These are phyloP conservation scores for Schizochytrium sp. DNA, from an alignment of 108 stramenopile species.

Conservation along the genomic window DNA sequence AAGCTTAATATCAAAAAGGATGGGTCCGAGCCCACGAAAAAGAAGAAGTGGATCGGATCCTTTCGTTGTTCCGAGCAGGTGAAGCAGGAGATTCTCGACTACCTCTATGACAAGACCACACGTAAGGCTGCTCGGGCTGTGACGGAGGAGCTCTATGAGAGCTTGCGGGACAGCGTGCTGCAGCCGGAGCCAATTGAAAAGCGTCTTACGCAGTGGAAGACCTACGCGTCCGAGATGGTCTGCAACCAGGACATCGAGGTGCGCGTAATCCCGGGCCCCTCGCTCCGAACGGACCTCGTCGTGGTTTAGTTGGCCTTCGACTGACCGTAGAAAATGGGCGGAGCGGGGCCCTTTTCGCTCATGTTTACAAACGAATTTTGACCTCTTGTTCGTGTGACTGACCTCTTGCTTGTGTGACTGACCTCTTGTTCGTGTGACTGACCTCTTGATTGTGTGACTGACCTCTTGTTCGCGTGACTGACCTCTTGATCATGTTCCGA, in stretches of 20 bases:
- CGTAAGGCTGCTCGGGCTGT: neutral
- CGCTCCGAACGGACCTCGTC: no score
- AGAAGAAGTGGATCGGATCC: neutral
- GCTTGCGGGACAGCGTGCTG: neutral
- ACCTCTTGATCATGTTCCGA: no score
- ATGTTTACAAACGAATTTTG: no score
- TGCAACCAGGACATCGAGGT: neutral
- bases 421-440: no score
- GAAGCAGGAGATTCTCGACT: neutral
- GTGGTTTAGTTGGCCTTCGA: no score
- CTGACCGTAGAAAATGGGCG: no score
- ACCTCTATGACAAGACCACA: neutral
- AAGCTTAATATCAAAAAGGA: neutral
- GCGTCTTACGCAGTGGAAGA: neutral
- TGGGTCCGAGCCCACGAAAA: neutral
- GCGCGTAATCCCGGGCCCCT: neutral
- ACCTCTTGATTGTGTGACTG: no score
- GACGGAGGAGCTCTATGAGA: neutral
- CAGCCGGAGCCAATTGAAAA: neutral
- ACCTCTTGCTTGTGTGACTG: no score
- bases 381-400: no score
- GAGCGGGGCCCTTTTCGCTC: no score
- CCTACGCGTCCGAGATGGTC: neutral
- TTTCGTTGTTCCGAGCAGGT: neutral
- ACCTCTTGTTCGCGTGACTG: no score